Evolutionary conservation across 2,329 filamentous ascomycete genomes (phyloP), one percentile per base, ranked within the genome.

Genomic region (Didymella sp.): DNA sequence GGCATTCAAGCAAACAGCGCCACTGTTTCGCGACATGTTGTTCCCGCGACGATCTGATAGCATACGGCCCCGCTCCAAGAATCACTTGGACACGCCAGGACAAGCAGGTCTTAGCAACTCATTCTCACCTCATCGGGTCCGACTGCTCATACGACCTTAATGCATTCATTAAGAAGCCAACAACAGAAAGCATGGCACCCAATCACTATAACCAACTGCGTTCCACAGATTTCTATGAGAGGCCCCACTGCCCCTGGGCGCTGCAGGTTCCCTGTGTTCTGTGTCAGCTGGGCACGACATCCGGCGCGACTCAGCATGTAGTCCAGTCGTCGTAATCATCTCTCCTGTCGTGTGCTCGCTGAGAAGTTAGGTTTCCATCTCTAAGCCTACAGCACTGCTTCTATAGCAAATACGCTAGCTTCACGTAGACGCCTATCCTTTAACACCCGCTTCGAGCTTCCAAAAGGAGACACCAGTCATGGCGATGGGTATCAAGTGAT

Each of bases 261-360:
- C 62, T 70, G 69, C 69, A 72, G 61, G 61, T 60, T 62, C 55
- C 63, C 62, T 71, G 70, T 71, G 62, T 64, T 59, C 63, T 68
- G 71, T 73, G 70, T 70, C 66, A 72, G 67, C 69, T 70, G 68
- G 58, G 49, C 62, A 73, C 71, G 55, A 57, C 69, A 66, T 65
- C 52, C 52, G 56, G 54, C 62, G 65, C 62, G 59, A 62, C 60
- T 59, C 53, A 56, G 56, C 55, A 35, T 59, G 52, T 51, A 58
- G 51, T 59, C 65, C 56, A 65, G 70, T 69, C 57, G 60, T 70
- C 62, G 65, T 64, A 63, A 66, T 59, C 52, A 19, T 25, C 47
- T 47, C 44, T 60, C 44, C 51, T 57, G 45, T 57, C 60, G 56
- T 42, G 60, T 46, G 43, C 48, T 62, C 38, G 37, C 58, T 55